A percentile compares a stretch with the other conserved stretches of the same genome.
These are phyloP conservation scores for Dactylellina cionopaga DNA, from an alignment of 2,329 filamentous ascomycete genomes.

Conservation along the genomic window DNA sequence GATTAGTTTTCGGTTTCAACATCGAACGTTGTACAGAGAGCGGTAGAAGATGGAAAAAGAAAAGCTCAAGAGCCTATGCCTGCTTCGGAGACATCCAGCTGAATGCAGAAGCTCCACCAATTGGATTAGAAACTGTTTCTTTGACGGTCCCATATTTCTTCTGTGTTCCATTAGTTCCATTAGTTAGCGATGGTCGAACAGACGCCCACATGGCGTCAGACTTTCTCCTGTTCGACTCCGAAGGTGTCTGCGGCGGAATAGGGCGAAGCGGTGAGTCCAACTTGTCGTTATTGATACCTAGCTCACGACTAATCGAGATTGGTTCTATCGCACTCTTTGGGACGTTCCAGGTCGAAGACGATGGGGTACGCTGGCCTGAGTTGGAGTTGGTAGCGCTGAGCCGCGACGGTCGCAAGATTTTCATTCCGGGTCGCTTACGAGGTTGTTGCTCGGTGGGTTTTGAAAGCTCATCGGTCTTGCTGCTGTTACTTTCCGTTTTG, in stretches of 20 bases:
- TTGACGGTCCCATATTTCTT: constrained; percentile 51
- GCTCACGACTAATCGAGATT: constrained; percentile 41
- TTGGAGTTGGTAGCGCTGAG: constrained; percentile 31
- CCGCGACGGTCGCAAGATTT: constrained; percentile 42
- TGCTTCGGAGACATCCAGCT: constrained; percentile 77
- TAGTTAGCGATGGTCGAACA: constrained; percentile 18
- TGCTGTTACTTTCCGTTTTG: constrained; percentile 2
- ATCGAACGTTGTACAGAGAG: not conserved
- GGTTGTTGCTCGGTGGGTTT: constrained; percentile 32
- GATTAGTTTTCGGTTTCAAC: constrained; percentile 16
- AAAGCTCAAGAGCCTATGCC: constrained; percentile 2
- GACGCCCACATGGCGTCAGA: constrained; percentile 49
- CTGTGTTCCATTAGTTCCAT: constrained; percentile 35
- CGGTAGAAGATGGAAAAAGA: not conserved
- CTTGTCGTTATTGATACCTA: constrained; percentile 34
- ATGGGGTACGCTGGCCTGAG: constrained; percentile 43
- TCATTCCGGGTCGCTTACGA: constrained; percentile 47
- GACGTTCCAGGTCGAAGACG: constrained; percentile 51
- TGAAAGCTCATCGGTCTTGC: constrained; percentile 20
- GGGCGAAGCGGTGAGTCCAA: constrained; percentile 31
- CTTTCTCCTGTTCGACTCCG: constrained; percentile 49
- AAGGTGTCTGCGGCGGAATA: constrained; percentile 36
- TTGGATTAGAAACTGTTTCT: constrained; percentile 70
- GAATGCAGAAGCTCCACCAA: constrained; percentile 90
- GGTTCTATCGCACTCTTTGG: constrained; percentile 51